phyloP scores from a whole-genome alignment of 768 basidiomycete genomes.

The Amanita rubescens region DNA sequence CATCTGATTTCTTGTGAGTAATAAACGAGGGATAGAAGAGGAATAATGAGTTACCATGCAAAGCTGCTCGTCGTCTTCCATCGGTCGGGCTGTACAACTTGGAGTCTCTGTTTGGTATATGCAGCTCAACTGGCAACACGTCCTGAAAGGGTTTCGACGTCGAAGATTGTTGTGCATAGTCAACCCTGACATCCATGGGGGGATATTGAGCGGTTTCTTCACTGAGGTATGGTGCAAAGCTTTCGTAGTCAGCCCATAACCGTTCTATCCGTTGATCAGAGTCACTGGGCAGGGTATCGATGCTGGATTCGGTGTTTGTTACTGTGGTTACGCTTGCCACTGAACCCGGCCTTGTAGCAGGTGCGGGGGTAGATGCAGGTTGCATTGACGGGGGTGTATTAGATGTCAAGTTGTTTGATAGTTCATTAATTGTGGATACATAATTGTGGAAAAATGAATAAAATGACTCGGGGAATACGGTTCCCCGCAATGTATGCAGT shows the following conservation, averaged over 20 bases:
- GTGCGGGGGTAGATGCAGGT: conserved; percentile 19
- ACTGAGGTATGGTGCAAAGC: conserved; percentile 63
- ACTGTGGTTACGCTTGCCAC: conserved; percentile 16
- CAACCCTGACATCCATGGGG: conserved; percentile 46
- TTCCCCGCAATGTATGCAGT: conserved; percentile 65
- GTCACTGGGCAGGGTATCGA: conserved; percentile 56
- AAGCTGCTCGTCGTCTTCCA: conserved; percentile 43
- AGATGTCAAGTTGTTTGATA: conserved; percentile 28
- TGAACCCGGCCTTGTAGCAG: conserved; percentile 23
- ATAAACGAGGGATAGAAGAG: neutral
- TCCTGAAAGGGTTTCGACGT: conserved; percentile 58
- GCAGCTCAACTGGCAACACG: conserved; percentile 68
- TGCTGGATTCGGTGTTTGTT: conserved; percentile 20
- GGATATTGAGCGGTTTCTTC: conserved; percentile 39
- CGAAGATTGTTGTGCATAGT: conserved; percentile 37
- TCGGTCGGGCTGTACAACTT: conserved; percentile 38
- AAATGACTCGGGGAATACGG: conserved; percentile 87
- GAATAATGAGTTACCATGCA: conserved; percentile 44
- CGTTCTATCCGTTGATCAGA: conserved; percentile 82
- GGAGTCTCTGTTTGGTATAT: conserved; percentile 66
- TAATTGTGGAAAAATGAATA: conserved; percentile 95
- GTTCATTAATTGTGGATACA: conserved; percentile 70
- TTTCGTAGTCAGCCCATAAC: conserved; percentile 83
- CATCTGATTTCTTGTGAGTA: conserved; percentile 43
- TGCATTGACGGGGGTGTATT: conserved; percentile 32